Evolutionary conservation across 129 eudicot species (phyloP).

Genomic region (Artemisia annua): DNA sequence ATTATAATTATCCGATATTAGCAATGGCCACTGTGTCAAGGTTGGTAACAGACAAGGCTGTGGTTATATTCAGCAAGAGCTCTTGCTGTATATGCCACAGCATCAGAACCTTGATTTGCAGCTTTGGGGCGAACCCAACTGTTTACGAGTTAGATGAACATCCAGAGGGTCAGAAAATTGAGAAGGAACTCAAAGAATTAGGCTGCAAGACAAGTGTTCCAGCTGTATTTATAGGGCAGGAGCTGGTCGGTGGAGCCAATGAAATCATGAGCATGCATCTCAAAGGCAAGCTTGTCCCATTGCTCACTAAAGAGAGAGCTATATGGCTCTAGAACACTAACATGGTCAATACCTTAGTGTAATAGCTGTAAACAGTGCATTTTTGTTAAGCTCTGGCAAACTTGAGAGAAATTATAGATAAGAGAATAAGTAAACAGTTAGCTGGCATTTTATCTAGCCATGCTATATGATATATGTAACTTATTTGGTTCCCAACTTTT

Average conservation of each 20-base stretch:
- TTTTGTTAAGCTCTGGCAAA: conserved; percentile 16
- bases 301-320: conserved; percentile 3
- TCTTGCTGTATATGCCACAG: background rate
- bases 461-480: background rate
- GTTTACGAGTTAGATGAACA: conserved; percentile 60
- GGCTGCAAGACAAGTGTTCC: conserved; percentile 52
- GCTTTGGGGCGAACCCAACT: conserved; percentile 65
- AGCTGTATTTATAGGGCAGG: conserved; percentile 46
- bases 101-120: conserved; percentile 29
- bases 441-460: conserved; percentile 24
- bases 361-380: conserved; percentile 14
- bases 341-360: background rate
- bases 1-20: background rate
- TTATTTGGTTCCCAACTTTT: background rate
- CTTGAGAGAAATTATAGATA: conserved; percentile 7
- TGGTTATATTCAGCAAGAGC: conserved; percentile 1
- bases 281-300: background rate
- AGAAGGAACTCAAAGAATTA: conserved; percentile 43
- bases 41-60: background rate
- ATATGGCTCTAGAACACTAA: conserved; percentile 2
- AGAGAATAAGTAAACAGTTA: conserved; percentile 7
- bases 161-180: conserved; percentile 51
- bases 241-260: conserved; percentile 4
- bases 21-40: conserved; percentile 36
- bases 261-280: conserved; percentile 47